Evolutionary conservation across 345 rosid genomes (phyloP).

Genomic region (Syzygium oleosum): DNA sequence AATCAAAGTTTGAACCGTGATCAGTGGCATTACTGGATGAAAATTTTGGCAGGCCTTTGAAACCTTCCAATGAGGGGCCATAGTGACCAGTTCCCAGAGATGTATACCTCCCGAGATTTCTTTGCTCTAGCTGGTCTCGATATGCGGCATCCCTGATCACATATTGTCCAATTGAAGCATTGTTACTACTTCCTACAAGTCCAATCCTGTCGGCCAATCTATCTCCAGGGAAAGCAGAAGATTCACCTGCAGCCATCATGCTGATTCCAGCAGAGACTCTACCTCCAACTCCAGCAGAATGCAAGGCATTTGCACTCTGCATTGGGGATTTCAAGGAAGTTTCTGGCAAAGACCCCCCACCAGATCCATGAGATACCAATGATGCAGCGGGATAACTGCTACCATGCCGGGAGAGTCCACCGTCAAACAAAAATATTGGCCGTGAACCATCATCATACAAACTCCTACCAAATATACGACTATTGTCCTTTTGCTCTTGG

Average conservation of each 20-base stretch:
- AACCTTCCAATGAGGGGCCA: conserved; percentile 22
- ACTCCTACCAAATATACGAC: conserved; percentile 13
- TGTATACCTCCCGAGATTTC: conserved; percentile 16
- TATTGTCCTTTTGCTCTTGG: conserved; percentile 25
- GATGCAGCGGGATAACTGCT: conserved; percentile 26
- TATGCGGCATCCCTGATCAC: conserved; percentile 6
- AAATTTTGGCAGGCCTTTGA: background rate
- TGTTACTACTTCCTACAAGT: conserved; percentile 10
- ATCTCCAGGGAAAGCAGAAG: conserved; percentile 24
- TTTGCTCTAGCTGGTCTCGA: conserved; percentile 15
- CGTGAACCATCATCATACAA: conserved; percentile 8
- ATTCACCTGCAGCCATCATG: conserved; percentile 12
- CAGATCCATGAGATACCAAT: conserved; percentile 26
- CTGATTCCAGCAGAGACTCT: background rate
- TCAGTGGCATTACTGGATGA: background rate
- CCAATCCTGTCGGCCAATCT: conserved; percentile 9
- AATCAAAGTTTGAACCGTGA: background rate
- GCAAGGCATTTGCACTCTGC: conserved; percentile 1
- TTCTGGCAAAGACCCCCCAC: conserved; percentile 25
- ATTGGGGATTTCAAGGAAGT: conserved; percentile 1
- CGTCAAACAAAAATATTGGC: conserved; percentile 7
- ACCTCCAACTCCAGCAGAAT: conserved; percentile 2
- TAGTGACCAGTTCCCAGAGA: conserved; percentile 13
- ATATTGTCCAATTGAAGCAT: conserved; percentile 14
- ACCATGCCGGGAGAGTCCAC: conserved; percentile 35